These are phyloP conservation scores for Omphalotus guepiniiformis DNA, from an alignment of 768 basidiomycete genomes.

Conservation along the genomic window DNA sequence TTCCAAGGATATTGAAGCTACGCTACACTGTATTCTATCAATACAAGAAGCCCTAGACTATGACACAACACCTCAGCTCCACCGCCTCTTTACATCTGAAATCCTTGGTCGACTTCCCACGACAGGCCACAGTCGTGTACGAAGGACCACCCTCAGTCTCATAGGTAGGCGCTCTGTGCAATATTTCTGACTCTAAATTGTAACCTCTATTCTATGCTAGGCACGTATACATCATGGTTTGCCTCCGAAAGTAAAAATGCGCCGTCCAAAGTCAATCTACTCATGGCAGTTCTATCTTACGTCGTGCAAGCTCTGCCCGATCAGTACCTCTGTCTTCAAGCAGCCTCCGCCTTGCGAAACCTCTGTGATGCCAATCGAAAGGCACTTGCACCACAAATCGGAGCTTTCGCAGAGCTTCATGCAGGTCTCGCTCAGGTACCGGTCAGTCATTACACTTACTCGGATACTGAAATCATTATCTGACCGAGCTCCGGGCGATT, in stretches of 20 bases:
- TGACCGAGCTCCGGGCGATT: too few species aligned
- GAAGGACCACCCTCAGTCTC: slow-evolving; percentile 69
- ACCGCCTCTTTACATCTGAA: slow-evolving; percentile 65
- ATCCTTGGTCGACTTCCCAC: slow-evolving; percentile 68
- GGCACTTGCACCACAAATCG: slow-evolving; percentile 80
- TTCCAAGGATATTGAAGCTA: slow-evolving; percentile 77
- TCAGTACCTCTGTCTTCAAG: slow-evolving; percentile 57
- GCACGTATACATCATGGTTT: slow-evolving; percentile 79
- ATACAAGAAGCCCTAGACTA: slow-evolving; percentile 81
- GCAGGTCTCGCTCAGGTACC: slow-evolving; percentile 70
- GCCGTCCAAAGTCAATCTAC: slow-evolving; percentile 35
- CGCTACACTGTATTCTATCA: slow-evolving; percentile 80
- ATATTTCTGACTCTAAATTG: too few species aligned
- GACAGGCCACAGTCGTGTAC: slow-evolving; percentile 57
- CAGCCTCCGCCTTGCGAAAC: slow-evolving; percentile 79
- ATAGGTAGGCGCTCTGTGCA: slow-evolving; percentile 64
- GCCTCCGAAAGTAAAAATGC: slow-evolving; percentile 40
- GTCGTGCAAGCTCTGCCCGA: slow-evolving; percentile 71
- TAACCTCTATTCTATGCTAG: slow-evolving; percentile 32
- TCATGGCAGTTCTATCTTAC: slow-evolving; percentile 64
- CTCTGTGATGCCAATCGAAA: slow-evolving; percentile 86
- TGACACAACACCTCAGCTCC: slow-evolving; percentile 48
- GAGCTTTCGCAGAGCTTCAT: slow-evolving; percentile 81
- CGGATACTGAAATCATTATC: too few species aligned
- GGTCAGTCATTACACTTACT: too few species aligned